These are phyloP conservation scores for Leishmania mexicana DNA, from an alignment of 208 protist genomes.

Conservation along the genomic window DNA sequence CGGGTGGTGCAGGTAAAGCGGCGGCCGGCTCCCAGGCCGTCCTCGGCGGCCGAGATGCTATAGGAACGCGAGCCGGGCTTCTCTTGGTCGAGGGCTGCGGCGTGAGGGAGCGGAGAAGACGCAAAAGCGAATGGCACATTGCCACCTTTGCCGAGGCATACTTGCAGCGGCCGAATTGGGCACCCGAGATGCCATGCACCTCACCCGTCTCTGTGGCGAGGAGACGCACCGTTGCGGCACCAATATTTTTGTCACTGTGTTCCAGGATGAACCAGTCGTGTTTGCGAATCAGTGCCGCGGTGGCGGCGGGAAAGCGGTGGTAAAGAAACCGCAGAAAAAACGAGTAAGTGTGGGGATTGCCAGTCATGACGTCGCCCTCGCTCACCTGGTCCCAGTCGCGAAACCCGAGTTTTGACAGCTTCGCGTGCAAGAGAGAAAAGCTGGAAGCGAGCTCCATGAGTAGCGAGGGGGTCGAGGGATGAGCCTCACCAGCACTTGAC, in stretches of 20 bases:
- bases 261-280: conserved; percentile 63
- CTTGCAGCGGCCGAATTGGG: conserved; percentile 39
- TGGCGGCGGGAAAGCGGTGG: conserved; percentile 30
- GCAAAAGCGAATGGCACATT: conserved; percentile 44
- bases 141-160: conserved; percentile 47
- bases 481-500: not conserved
- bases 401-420: conserved; percentile 51
- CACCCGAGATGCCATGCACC: conserved; percentile 19
- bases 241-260: conserved; percentile 29
- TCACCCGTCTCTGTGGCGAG: conserved; percentile 24
- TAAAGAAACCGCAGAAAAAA: conserved; percentile 54
- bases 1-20: not conserved
- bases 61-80: not conserved
- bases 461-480: too few relatives aligned
- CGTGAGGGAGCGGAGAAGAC: conserved; percentile 12
- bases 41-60: not conserved
- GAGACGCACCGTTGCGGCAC: conserved; percentile 31
- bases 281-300: conserved; percentile 30
- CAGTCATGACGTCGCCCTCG: conserved; percentile 47
- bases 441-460: conserved; percentile 27
- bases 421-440: conserved; percentile 47
- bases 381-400: conserved; percentile 33
- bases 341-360: conserved; percentile 45
- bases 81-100: not conserved
- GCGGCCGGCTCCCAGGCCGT: not conserved